A percentile compares a stretch with the other conserved stretches of the same genome.
Evolutionary conservation across 106 monocot genomes (phyloP).

Genomic region (Dendrobium catenatum): DNA sequence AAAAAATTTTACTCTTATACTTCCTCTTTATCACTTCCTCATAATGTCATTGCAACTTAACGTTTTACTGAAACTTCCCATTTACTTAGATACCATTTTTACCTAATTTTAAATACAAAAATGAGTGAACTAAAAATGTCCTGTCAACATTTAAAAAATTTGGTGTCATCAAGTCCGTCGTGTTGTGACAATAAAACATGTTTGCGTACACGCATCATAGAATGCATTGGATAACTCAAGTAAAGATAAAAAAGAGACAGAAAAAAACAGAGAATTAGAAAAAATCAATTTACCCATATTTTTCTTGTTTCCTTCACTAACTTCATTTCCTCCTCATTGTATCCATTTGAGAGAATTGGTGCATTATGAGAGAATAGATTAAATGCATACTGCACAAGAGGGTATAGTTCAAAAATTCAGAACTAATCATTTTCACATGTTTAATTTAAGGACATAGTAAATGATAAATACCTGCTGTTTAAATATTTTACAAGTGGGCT

Average conservation of each 20-base stretch:
- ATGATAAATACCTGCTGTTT: conserved; percentile 63
- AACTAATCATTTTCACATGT: not conserved
- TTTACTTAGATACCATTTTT: no score
- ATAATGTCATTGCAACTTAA: no score
- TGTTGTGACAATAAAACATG: no score
- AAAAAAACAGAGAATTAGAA: not conserved
- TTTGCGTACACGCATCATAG: not conserved
- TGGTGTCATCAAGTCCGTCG: no score
- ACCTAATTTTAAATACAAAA: no score
- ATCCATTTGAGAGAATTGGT: conserved; percentile 83
- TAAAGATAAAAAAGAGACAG: not conserved
- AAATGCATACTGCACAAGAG: conserved; percentile 84
- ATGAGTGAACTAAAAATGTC: no score
- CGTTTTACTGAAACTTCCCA: no score
- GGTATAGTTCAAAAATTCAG: conserved; percentile 8
- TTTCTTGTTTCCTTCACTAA: conserved; percentile 92
- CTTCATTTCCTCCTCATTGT: conserved; percentile 99
- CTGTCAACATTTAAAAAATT: no score
- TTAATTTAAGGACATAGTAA: not conserved
- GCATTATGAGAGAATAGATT: conserved; percentile 99
- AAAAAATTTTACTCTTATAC: no score
- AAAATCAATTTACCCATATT: conserved; percentile 68
- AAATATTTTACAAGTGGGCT: conserved; percentile 93
- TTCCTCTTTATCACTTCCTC: no score
- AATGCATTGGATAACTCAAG: not conserved